phyloP scores from a whole-genome alignment of 202 grass and related monocot species.

The Schoenoplectus triqueter region DNA sequence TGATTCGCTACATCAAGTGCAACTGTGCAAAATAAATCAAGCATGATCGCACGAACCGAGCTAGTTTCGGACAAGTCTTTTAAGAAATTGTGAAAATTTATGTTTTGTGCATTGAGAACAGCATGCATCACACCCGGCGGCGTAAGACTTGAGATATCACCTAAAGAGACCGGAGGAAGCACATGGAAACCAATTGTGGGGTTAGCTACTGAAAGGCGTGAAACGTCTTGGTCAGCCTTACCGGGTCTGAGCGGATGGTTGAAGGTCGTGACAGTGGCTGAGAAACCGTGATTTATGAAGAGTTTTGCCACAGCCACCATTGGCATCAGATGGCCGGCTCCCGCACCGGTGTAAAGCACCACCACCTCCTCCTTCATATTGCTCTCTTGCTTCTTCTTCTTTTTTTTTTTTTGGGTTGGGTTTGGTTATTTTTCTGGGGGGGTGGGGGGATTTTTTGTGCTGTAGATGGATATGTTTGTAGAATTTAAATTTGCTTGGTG shows the following conservation, averaged over 20 bases:
- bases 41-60: constrained; percentile 29
- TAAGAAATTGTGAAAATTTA: constrained; percentile 42
- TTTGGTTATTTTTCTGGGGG: too few species aligned
- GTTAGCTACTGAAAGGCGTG: constrained; percentile 43
- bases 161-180: constrained; percentile 36
- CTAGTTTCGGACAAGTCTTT: constrained; percentile 12
- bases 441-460: too few species aligned
- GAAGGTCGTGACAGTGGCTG: constrained; percentile 47
- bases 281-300: constrained; percentile 39
- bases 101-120: constrained; percentile 31
- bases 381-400: background rate
- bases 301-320: constrained; percentile 69
- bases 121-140: constrained; percentile 34
- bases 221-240: constrained; percentile 37
- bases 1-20: constrained; percentile 46
- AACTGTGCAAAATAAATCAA: constrained; percentile 58
- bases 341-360: constrained; percentile 50
- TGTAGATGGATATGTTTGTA: too few species aligned
- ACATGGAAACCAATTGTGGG: constrained; percentile 66
- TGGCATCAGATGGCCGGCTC: constrained; percentile 64
- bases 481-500: too few species aligned
- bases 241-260: constrained; percentile 45
- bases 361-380: constrained; percentile 36
- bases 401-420: too few species aligned
- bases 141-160: constrained; percentile 9